Evolutionary conservation across 495 filamentous ascomycete species (phyloP).

Genomic region (Aspergillus bertholletiae): DNA sequence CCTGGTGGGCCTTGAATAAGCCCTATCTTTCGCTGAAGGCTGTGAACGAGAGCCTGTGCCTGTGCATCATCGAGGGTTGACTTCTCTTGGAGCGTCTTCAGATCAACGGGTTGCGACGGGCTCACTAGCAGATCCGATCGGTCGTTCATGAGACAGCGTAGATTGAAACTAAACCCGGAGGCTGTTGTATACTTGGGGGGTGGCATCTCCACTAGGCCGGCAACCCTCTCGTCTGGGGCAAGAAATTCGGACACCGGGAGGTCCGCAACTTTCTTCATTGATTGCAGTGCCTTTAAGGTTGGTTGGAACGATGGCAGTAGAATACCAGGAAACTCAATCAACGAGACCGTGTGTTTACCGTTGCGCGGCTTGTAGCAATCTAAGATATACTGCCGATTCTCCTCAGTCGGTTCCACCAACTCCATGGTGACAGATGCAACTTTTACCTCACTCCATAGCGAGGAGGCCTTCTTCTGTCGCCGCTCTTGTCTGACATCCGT

Average conservation of each 20-base stretch:
- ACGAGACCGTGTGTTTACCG: conserved; percentile 18
- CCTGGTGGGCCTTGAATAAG: conserved; percentile 81
- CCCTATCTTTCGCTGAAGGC: conserved; percentile 53
- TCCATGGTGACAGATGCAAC: conserved; percentile 12
- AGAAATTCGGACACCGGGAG: conserved; percentile 62
- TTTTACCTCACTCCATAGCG: conserved; percentile 15
- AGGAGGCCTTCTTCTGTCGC: conserved; percentile 5
- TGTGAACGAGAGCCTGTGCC: conserved; percentile 49
- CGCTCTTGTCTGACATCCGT: neutral
- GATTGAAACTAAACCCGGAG: conserved; percentile 50
- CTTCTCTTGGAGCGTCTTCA: conserved; percentile 31
- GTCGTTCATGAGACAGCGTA: conserved; percentile 44
- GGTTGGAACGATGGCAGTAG: conserved; percentile 65
- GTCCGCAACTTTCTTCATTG: conserved; percentile 44
- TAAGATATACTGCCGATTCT: conserved; percentile 25
- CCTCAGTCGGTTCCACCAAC: conserved; percentile 17
- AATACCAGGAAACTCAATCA: conserved; percentile 71
- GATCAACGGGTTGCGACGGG: conserved; percentile 35
- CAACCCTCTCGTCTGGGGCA: conserved; percentile 25
- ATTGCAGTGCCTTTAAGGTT: conserved; percentile 61
- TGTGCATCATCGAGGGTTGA: conserved; percentile 59
- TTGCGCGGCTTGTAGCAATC: conserved; percentile 8
- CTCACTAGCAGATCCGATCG: conserved; percentile 23
- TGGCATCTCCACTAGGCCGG: conserved; percentile 24
- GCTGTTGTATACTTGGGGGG: conserved; percentile 52